Percentiles rank a stretch among this genome's conserved stretches.
phyloP scores from a whole-genome alignment of 306 rosid genomes.

The Ammopiptanthus mongolicus region DNA sequence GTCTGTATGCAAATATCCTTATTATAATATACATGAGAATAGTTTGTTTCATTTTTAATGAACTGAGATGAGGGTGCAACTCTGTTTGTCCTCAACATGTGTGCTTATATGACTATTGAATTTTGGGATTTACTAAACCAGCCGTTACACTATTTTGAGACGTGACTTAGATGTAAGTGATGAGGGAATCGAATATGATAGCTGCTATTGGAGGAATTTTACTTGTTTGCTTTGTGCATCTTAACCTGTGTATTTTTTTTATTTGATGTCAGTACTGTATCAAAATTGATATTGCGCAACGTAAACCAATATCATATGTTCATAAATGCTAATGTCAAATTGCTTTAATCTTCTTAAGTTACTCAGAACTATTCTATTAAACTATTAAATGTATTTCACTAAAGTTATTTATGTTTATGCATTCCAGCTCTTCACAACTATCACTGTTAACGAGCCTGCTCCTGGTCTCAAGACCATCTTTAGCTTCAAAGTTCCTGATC shows the following conservation, averaged over 20 bases:
- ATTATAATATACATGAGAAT: neutral
- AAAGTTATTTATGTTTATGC: neutral
- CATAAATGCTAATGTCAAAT: neutral
- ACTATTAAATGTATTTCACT: neutral
- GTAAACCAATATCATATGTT: neutral
- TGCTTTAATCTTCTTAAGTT: neutral
- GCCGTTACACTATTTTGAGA: too few relatives aligned
- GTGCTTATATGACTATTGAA: neutral
- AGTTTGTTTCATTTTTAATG: neutral
- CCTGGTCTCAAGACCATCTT: slow-evolving; percentile 82
- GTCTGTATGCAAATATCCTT: neutral
- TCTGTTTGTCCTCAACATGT: neutral
- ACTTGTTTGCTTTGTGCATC: neutral
- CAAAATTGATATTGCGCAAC: neutral
- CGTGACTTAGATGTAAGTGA: too few relatives aligned
- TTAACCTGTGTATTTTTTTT: neutral
- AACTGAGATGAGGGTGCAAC: neutral
- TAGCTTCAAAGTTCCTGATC: slow-evolving; percentile 80
- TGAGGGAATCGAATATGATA: too few relatives aligned
- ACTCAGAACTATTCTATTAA: neutral
- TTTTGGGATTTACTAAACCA: neutral
- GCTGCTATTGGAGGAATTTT: neutral
- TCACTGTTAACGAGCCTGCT: slow-evolving; percentile 67
- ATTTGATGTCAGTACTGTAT: neutral
- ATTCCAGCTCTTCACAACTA: slow-evolving; percentile 59